Base-by-base conservation (phyloP, 1,284 basidiomycete species). In the Melampsora americana region DNA sequence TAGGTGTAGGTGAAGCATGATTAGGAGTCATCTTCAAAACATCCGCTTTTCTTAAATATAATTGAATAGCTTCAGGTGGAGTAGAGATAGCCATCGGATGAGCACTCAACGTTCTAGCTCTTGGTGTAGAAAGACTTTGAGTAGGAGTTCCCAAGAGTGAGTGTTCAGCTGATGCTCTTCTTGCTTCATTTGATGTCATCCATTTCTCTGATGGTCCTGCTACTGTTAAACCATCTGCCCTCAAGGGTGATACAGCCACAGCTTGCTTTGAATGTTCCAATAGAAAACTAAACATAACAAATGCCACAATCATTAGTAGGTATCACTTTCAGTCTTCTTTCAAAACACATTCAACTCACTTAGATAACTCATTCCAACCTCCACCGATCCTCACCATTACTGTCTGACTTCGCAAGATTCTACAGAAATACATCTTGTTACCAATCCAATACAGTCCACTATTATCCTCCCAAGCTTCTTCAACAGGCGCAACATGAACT, bases 301-400 rank as follows among this genome's bases (percentile, higher is more conserved):
- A 30, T 28, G 5, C 23, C 1, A 61, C 32, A 32, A 66, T n/a
- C 28, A 30, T 66, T 26, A 46, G 35, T 9, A 6, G 42, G 9
- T 14, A 66, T 42, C 1, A 20, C 65, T 56, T 26, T 35, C 26
- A n/a, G 20, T 62, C 14, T 30, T 18, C n/a, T 67, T 42, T 18
- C 23, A 61, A 59, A n/a, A 28, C 18, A 56, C 23, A 35, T 48
- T 35, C 30, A 39, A 77, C 78, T 68, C 20, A 79, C 78, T 56
- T 80, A n/a, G 80, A 79, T 6, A 82, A 79, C 77, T 82, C 81
- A 61, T 81, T 79, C 82, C 82, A 82, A 9, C 82, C 82, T n/a
- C 82, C 82, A 16, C 82, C 82, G 12, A 82, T 79, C 4, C 82
- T 77, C n/a, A 82, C 80, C 82, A 82, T 82, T 64, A 82, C 81